Conservation (phyloP, 176 grass and related monocot species). For the Pharus latifolius region DNA sequence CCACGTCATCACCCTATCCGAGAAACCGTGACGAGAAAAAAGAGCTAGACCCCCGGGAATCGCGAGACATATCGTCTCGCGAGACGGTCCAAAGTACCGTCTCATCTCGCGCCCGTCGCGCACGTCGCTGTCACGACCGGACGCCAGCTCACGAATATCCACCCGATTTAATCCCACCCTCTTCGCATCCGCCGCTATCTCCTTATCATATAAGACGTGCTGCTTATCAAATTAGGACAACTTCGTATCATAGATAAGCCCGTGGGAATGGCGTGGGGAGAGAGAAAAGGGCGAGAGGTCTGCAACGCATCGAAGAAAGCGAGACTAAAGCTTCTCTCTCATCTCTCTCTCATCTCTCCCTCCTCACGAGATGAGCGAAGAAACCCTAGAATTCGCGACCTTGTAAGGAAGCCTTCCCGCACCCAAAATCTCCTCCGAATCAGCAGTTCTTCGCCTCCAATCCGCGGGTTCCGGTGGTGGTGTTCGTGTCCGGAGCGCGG, state of each 20-base stretch:
- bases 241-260: conserved; percentile 28
- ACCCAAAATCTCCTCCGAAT: neutral
- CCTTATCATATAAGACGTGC: accelerated
- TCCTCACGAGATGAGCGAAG: conserved; percentile 10
- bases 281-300: conserved; percentile 69
- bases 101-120: conserved; percentile 2
- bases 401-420: too few relatives aligned
- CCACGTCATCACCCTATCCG: too few relatives aligned
- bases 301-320: conserved; percentile 99
- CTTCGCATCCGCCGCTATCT: conserved; percentile 40
- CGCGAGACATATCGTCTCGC: neutral
- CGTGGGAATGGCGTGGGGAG: conserved; percentile 34
- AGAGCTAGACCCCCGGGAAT: too few relatives aligned
- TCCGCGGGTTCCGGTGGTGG: neutral
- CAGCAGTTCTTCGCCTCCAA: neutral
- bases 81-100: neutral
- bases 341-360: conserved; percentile 26
- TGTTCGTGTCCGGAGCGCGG: neutral
- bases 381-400: conserved; percentile 68
- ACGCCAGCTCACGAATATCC: conserved; percentile 56
- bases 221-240: accelerated
- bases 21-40: too few relatives aligned
- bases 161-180: conserved; percentile 42
- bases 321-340: conserved; percentile 57
- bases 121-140: conserved; percentile 48